A percentile compares a stretch with the other conserved stretches of the same genome.
phyloP scores from a whole-genome alignment of 306 rosid genomes.

The Prunus padus region DNA sequence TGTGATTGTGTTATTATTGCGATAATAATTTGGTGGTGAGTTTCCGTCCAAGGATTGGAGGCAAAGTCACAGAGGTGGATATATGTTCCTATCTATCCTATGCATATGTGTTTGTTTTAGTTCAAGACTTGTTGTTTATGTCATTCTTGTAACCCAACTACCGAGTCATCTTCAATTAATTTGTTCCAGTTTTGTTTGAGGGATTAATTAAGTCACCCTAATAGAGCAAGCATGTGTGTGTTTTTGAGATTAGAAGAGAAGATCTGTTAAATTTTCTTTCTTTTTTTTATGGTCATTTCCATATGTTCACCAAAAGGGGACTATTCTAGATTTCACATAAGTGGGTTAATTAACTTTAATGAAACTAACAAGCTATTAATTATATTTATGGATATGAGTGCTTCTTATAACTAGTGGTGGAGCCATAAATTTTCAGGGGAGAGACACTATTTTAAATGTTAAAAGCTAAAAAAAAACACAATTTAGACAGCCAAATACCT shows the following conservation, averaged over 20 bases:
- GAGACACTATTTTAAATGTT: too few species aligned
- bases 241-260: background rate
- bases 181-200: background rate
- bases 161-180: background rate
- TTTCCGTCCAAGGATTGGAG: background rate
- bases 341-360: too few species aligned
- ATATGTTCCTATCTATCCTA: background rate
- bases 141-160: background rate
- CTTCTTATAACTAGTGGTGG: too few species aligned
- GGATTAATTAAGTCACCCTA: background rate
- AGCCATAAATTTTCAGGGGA: too few species aligned
- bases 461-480: too few species aligned
- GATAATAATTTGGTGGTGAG: slow-evolving; percentile 22
- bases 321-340: too few species aligned
- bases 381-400: too few species aligned
- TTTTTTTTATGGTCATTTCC: too few species aligned
- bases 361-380: too few species aligned
- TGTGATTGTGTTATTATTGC: slow-evolving; percentile 41
- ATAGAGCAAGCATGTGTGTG: background rate
- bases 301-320: too few species aligned
- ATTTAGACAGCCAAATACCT: too few species aligned
- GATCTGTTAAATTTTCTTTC: background rate
- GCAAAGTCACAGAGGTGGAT: background rate
- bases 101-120: background rate
- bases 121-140: background rate